Conservation (phyloP, 2,329 filamentous ascomycete genomes). For the Blastomyces percursus region DNA sequence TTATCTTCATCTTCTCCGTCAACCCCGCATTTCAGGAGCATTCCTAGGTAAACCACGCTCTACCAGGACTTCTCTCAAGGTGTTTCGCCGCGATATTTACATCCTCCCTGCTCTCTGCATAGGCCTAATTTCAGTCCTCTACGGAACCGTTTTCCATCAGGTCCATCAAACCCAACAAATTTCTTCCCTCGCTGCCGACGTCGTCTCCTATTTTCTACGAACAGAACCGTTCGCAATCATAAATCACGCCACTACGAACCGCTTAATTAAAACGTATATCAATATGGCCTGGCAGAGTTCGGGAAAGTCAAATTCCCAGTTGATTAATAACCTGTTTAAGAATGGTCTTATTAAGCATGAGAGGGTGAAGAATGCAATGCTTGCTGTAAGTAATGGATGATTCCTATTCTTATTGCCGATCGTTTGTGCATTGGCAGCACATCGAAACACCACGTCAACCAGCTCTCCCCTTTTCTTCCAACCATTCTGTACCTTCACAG, state of each 20-base stretch:
- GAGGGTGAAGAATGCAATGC: slow-evolving; percentile 68
- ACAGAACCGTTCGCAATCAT: background rate
- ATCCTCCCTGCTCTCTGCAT: background rate
- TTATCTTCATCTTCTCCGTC: background rate
- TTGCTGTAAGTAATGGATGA: slow-evolving; percentile 43
- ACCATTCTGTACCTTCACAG: background rate
- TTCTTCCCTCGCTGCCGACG: background rate
- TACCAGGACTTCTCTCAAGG: background rate
- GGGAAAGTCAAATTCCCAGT: slow-evolving; percentile 59
- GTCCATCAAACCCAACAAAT: background rate
- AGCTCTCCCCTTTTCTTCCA: background rate
- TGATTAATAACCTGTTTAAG: slow-evolving; percentile 66
- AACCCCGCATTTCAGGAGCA: background rate
- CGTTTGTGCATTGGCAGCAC: background rate
- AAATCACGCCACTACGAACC: background rate
- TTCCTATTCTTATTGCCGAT: background rate
- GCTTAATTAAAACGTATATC: slow-evolving; percentile 7
- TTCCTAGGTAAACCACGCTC: background rate
- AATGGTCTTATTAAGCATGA: slow-evolving; percentile 62
- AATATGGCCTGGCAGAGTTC: slow-evolving; percentile 87
- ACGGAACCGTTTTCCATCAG: background rate
- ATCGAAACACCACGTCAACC: background rate
- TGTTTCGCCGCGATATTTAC: slow-evolving; percentile 1
- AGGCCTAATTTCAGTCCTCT: background rate
- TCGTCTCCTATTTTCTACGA: background rate